Conservation (phyloP, 2,329 filamentous ascomycete species). For the Sporothrix dimorphospora region DNA sequence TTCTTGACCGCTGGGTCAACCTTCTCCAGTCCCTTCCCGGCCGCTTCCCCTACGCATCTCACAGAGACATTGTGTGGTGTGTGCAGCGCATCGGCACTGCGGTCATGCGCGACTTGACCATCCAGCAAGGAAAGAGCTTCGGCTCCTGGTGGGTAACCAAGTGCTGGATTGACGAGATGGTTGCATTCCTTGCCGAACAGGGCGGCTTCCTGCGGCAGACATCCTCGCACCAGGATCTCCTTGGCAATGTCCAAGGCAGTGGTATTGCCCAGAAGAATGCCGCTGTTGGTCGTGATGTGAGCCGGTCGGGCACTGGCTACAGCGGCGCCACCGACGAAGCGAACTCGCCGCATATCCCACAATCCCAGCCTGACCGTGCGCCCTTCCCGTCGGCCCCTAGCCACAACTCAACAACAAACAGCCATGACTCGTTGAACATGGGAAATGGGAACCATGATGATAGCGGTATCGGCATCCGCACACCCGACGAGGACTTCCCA, state of each 20-base stretch:
- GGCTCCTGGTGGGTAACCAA: conserved; percentile 96
- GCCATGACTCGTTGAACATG: conserved; percentile 50
- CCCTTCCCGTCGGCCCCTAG: conserved; percentile 53
- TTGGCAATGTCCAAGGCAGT: conserved; percentile 26
- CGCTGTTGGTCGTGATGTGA: conserved; percentile 42
- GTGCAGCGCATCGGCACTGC: conserved; percentile 76
- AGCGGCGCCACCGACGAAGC: conserved; percentile 53
- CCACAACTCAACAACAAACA: conserved; percentile 34
- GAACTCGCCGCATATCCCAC: conserved; percentile 49
- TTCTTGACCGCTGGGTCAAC: conserved; percentile 76
- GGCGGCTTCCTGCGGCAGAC: conserved; percentile 79
- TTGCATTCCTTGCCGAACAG: conserved; percentile 83
- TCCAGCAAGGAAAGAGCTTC: conserved; percentile 77
- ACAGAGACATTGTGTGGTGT: conserved; percentile 74
- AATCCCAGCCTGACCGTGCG: conserved; percentile 54
- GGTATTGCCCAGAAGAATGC: conserved; percentile 33
- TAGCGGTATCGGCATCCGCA: conserved; percentile 73
- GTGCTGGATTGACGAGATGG: conserved; percentile 94
- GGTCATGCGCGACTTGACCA: conserved; percentile 79
- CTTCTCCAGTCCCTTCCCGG: conserved; percentile 70
- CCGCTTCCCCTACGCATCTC: conserved; percentile 73
- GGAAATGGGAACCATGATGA: conserved; percentile 63
- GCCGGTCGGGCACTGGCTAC: conserved; percentile 45
- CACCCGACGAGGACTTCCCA: conserved; percentile 66
- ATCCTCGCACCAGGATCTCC: conserved; percentile 40